Base-by-base conservation (phyloP, 148 eudicot genomes). In the Persicaria tinctoria region DNA sequence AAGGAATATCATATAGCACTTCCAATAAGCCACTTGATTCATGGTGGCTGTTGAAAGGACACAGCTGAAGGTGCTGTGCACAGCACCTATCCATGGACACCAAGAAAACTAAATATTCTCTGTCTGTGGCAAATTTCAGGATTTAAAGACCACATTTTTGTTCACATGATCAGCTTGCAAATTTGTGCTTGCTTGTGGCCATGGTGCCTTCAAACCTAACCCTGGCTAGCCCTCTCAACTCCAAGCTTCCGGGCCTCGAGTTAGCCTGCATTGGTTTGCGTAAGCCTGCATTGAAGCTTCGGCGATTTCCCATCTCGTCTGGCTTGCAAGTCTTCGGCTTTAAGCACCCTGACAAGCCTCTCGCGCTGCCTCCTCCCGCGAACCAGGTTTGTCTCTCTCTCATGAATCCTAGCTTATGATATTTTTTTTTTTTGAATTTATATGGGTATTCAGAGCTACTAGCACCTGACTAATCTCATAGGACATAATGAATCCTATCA, bases 21-120 rank as follows among this genome's bases (percentile, higher is more conserved):
- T 32, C 41, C 41, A 32, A 32, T 32, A 32, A 32, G 41, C 41
- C 41, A 32, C 41, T 32, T 64, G 69, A 64, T 20, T 64, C 7
- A 64, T 27, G 68, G 20, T 55, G 3, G 14, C n/a, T 13, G 5
- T 12, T n/a, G 20, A 16, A 55, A 55, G 76, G 80, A 78, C 73
- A 74, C 68, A 72, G 73, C 69, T 73, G 23, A 41, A 56, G 20
- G 41, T 32, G 41, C 41, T 32, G 41, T 32, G 41, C 41, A 80
- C 79, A 74, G 72, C 20, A 64, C 17, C 70, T 66, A 72, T 50
- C 76, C 69, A 75, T 51, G 74, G 83, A 17, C 80, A 32, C 41
- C 41, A 83, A 85, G 87, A 81, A 82, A 84, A 54, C 85, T 76
- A 72, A 82, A 78, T 81, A 85, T 87, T 83, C 84, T 81, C 77